A percentile compares a stretch with the other conserved stretches of the same genome.
Evolutionary conservation across 192 early-diverging fungal genomes (phyloP).

Genomic region (Coemansia sp.): DNA sequence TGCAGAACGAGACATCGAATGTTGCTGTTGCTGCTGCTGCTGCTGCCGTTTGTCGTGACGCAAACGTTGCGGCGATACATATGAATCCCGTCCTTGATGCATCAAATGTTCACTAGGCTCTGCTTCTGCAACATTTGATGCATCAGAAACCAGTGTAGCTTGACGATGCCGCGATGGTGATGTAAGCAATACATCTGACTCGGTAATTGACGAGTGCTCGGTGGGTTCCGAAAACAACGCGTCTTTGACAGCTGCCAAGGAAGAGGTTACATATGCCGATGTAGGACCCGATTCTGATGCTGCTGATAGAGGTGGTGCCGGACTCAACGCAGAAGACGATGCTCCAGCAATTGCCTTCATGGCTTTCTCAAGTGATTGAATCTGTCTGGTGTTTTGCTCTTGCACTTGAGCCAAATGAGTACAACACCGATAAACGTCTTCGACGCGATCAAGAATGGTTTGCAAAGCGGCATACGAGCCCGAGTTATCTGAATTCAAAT

Average conservation of each 20-base stretch:
- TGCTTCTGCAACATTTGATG: background rate
- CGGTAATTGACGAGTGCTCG: background rate
- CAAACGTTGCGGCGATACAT: background rate
- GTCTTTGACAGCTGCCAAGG: background rate
- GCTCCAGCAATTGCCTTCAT: background rate
- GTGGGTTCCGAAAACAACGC: background rate
- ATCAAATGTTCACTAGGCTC: background rate
- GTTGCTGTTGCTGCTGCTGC: background rate
- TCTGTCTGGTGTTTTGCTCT: background rate
- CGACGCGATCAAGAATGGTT: background rate
- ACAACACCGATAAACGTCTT: background rate
- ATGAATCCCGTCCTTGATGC: constrained; percentile 9
- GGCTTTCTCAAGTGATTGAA: background rate
- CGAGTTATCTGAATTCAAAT: background rate
- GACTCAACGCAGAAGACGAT: background rate
- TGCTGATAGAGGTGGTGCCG: background rate
- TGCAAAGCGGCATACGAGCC: background rate
- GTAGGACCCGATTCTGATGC: too few species aligned
- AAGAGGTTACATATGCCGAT: background rate
- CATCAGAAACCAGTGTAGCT: background rate
- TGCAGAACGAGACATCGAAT: background rate
- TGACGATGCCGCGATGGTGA: background rate
- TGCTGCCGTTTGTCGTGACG: background rate
- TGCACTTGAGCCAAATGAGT: background rate
- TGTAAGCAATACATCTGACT: background rate